Evolutionary conservation across 192 early-diverging fungal genomes (phyloP).

Genomic region (Podila horticola): DNA sequence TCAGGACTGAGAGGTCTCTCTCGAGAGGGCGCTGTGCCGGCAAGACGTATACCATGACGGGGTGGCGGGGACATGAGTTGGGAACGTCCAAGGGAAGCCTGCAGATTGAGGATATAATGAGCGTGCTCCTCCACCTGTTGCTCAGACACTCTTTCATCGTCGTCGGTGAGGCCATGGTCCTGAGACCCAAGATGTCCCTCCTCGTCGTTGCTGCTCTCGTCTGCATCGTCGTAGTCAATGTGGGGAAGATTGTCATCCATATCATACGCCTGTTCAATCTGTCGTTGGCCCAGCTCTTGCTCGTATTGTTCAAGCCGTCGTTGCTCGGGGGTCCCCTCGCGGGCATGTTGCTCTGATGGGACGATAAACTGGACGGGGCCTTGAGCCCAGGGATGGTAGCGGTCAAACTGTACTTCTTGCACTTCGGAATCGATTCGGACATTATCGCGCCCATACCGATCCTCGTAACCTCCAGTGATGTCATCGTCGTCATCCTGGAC

Average conservation of each 20-base stretch:
- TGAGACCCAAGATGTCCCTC: too few relatives aligned
- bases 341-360: slow-evolving; percentile 1
- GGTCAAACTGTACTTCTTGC: slow-evolving; percentile 32
- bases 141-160: background rate
- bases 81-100: too few relatives aligned
- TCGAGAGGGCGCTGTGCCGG: too few relatives aligned
- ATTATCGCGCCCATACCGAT: slow-evolving; percentile 31
- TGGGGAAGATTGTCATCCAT: slow-evolving; percentile 22
- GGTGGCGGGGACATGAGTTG: too few relatives aligned
- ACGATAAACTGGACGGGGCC: slow-evolving; percentile 39
- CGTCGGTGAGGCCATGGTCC: background rate
- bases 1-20: background rate
- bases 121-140: background rate
- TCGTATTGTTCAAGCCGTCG: background rate
- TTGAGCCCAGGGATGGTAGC: slow-evolving; percentile 36
- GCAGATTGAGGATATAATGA: too few relatives aligned
- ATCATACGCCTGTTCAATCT: slow-evolving; percentile 23
- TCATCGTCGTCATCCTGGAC: slow-evolving; percentile 30
- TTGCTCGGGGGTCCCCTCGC: background rate
- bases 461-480: slow-evolving; percentile 7
- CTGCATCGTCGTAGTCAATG: slow-evolving; percentile 19
- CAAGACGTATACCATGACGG: too few relatives aligned
- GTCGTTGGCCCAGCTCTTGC: slow-evolving; percentile 9
- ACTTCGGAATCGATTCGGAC: slow-evolving; percentile 38
- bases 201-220: background rate